Evolutionary conservation across 148 eudicot species (phyloP).

Genomic region (Vaccinium corymbosum): DNA sequence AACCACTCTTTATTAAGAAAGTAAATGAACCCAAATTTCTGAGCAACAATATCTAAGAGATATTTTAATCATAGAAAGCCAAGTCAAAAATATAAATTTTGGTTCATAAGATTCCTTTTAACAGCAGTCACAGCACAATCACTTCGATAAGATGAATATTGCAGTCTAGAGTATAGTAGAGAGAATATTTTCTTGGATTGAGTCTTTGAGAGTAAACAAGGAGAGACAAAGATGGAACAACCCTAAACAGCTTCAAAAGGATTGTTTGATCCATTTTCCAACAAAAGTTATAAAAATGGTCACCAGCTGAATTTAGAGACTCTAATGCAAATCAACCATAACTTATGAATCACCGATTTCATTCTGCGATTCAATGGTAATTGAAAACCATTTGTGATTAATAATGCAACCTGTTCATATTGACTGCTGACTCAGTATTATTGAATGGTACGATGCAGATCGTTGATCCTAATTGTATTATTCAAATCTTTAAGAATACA

Average conservation of each 20-base stretch:
- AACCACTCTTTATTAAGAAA: background rate
- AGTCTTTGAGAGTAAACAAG: background rate
- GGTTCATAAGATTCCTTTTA: background rate
- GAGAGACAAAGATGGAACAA: background rate
- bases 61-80: background rate
- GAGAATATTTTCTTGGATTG: background rate
- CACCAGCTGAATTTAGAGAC: background rate
- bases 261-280: background rate
- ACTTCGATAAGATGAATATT: slow-evolving; percentile 1
- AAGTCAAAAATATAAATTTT: background rate
- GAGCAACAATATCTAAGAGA: background rate
- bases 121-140: background rate
- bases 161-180: background rate
- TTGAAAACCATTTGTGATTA: background rate
- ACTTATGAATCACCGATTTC: background rate
- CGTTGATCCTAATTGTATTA: background rate
- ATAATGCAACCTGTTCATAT: background rate
- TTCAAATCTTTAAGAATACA: background rate
- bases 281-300: background rate
- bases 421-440: background rate
- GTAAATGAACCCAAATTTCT: background rate
- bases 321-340: background rate
- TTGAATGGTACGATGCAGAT: background rate
- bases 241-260: background rate
- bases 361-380: background rate